A percentile compares a stretch with the other conserved stretches of the same genome.
Evolutionary conservation across 768 basidiomycete genomes (phyloP).

Genomic region (Mycena indigotica): DNA sequence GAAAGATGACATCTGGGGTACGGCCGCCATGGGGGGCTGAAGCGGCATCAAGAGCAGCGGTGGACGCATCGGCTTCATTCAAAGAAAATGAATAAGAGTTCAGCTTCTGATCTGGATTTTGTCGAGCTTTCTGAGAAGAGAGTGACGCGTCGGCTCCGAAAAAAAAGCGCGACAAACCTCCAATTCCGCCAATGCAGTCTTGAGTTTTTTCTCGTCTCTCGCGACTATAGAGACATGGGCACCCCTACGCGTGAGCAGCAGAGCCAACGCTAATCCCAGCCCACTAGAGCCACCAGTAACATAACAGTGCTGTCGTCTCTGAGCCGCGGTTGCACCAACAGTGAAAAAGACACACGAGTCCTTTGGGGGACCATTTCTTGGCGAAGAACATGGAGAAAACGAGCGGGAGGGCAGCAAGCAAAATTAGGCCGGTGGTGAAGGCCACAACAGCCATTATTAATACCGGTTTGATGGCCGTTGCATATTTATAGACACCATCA

Average conservation of each 20-base stretch:
- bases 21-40: constrained; percentile 45
- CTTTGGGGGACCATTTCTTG: constrained; percentile 48
- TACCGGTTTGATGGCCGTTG: background rate
- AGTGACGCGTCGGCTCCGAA: background rate
- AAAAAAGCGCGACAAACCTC: constrained; percentile 42
- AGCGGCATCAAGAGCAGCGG: constrained; percentile 56
- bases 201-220: constrained; percentile 54
- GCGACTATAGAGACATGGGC: constrained; percentile 75
- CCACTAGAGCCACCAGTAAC: constrained; percentile 75
- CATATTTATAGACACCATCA: background rate
- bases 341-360: constrained; percentile 39
- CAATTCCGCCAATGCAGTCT: constrained; percentile 52
- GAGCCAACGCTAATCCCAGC: constrained; percentile 65
- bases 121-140: constrained; percentile 43
- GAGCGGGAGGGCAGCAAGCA: constrained; percentile 8
- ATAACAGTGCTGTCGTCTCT: constrained; percentile 67
- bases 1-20: constrained; percentile 64
- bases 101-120: constrained; percentile 54
- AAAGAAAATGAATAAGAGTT: constrained; percentile 60
- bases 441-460: constrained; percentile 2
- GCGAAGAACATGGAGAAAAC: constrained; percentile 23
- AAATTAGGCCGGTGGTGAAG: background rate
- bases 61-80: constrained; percentile 43
- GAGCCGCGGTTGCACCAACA: too few species aligned
- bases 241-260: constrained; percentile 57